These are phyloP conservation scores for Tetrapisispora nanseiensis DNA, from an alignment of 805 yeast genomes.

Conservation along the genomic window DNA sequence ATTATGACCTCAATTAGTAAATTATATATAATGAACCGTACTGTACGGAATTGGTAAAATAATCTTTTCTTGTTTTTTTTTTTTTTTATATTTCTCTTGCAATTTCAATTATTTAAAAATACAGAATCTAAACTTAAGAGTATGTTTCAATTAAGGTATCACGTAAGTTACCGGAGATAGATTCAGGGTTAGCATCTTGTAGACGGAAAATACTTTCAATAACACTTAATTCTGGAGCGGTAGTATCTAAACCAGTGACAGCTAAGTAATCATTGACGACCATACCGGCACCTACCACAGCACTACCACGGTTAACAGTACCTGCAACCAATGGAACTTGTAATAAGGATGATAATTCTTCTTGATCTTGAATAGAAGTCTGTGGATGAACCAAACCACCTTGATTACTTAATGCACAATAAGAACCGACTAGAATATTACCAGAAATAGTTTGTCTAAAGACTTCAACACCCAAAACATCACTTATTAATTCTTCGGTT, in stretches of 20 bases:
- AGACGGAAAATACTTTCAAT: slow-evolving; percentile 91
- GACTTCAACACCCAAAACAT: slow-evolving; percentile 96
- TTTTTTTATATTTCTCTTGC: background rate
- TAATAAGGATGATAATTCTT: slow-evolving; percentile 86
- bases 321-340: slow-evolving; percentile 99
- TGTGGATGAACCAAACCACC: slow-evolving; percentile 99
- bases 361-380: slow-evolving; percentile 95
- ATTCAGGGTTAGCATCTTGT: slow-evolving; percentile 84
- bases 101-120: no score
- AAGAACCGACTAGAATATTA: slow-evolving; percentile 93
- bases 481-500: slow-evolving; percentile 96
- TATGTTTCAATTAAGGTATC: slow-evolving; percentile 90
- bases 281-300: slow-evolving; percentile 98
- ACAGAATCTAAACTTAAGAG: no score
- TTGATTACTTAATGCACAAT: slow-evolving; percentile 89
- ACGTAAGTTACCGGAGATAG: slow-evolving; percentile 75
- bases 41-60: background rate
- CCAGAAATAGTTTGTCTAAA: slow-evolving; percentile 99
- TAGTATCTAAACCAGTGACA: slow-evolving; percentile 92
- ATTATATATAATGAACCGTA: background rate
- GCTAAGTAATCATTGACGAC: slow-evolving; percentile 98
- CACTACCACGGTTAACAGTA: slow-evolving; percentile 93
- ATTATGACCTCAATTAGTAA: background rate
- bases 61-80: background rate
- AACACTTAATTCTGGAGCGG: slow-evolving; percentile 97